Evolutionary conservation across 148 eudicot genomes (phyloP).

Genomic region (Silene latifolia): DNA sequence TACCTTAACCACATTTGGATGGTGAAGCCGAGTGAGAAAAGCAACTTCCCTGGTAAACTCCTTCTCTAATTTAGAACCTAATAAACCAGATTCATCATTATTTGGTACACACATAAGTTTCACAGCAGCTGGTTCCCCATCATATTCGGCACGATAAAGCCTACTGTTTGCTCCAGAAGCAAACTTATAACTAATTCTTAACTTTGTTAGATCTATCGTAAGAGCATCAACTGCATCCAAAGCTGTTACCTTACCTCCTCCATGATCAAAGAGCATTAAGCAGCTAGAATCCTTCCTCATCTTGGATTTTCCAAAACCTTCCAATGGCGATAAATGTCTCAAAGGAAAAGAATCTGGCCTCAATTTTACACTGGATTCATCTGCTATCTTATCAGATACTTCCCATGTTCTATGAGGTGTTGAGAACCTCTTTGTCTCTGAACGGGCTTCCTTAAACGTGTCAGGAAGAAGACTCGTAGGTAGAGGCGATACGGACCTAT

Average conservation of each 20-base stretch:
- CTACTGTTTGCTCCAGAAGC: conserved; percentile 84
- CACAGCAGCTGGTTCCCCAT: conserved; percentile 73
- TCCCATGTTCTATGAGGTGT: conserved; percentile 58
- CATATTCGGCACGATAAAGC: conserved; percentile 78
- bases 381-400: conserved; percentile 40
- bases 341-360: conserved; percentile 43
- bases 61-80: conserved; percentile 60
- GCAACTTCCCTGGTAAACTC: conserved; percentile 73
- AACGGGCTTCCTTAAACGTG: conserved; percentile 70
- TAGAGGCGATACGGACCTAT: conserved; percentile 58
- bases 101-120: conserved; percentile 74
- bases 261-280: conserved; percentile 71
- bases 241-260: conserved; percentile 66
- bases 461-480: conserved; percentile 50
- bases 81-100: conserved; percentile 67
- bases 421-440: conserved; percentile 51
- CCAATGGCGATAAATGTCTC: conserved; percentile 44
- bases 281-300: conserved; percentile 49
- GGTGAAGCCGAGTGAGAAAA: conserved; percentile 64
- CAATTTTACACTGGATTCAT: conserved; percentile 28
- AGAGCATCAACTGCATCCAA: conserved; percentile 68
- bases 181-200: conserved; percentile 69
- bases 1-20: conserved; percentile 87
- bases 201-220: conserved; percentile 66
- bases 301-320: conserved; percentile 42